phyloP scores from a whole-genome alignment of 192 early-diverging fungal genomes.

The Coemansia sp. region DNA sequence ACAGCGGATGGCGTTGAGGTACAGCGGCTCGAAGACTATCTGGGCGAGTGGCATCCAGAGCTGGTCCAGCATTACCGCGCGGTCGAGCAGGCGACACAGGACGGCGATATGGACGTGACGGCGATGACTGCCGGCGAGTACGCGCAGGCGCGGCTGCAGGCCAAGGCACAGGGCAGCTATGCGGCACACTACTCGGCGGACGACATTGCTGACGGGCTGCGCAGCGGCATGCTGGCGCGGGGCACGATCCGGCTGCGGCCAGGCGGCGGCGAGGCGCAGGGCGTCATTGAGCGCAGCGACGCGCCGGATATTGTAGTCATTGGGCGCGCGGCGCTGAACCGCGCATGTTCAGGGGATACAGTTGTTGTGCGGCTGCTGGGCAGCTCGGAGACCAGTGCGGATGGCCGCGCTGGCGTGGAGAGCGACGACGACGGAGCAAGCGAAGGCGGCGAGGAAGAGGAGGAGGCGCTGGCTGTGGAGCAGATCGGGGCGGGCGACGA shows the following conservation, averaged over 20 bases:
- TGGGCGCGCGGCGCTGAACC: slow-evolving; percentile 56
- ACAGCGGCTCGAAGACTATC: slow-evolving; percentile 29
- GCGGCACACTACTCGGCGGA: slow-evolving; percentile 8
- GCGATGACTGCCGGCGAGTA: slow-evolving; percentile 28
- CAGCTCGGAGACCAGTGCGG: background rate
- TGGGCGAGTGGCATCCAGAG: slow-evolving; percentile 46
- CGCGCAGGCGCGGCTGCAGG: slow-evolving; percentile 29
- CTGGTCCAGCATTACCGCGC: slow-evolving; percentile 51
- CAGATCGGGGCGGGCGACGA: slow-evolving; percentile 33
- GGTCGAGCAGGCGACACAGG: slow-evolving; percentile 56
- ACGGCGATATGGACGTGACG: slow-evolving; percentile 52
- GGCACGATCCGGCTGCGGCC: slow-evolving; percentile 37
- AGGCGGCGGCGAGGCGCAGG: slow-evolving; percentile 15
- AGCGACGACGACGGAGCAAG: background rate
- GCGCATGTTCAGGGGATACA: slow-evolving; percentile 58
- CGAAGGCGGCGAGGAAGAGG: slow-evolving; percentile 2
- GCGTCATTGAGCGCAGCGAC: slow-evolving; percentile 42
- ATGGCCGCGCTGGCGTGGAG: background rate
- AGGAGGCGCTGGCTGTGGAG: slow-evolving; percentile 12
- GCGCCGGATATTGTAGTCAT: slow-evolving; percentile 59
- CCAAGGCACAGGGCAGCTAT: slow-evolving; percentile 19
- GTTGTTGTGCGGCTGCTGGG: slow-evolving; percentile 62
- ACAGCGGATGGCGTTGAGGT: slow-evolving; percentile 16
- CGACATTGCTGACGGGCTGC: slow-evolving; percentile 42
- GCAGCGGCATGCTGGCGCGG: slow-evolving; percentile 31